Base-by-base conservation (phyloP, 176 grass and related monocot species). In the Thinopyrum elongatum region DNA sequence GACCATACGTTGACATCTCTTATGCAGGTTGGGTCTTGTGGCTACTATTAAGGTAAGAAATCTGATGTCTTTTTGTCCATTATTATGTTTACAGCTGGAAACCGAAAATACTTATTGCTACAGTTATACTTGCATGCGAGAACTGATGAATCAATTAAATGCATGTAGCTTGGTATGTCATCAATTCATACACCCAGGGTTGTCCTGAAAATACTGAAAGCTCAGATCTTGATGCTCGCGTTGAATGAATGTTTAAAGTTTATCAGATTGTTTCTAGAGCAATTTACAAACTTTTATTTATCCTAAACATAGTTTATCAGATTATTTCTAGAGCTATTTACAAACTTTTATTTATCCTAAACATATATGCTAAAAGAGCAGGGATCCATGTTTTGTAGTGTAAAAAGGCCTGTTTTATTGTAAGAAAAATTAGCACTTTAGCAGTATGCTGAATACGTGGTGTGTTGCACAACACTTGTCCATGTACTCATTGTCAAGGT, bases 41-140 rank as follows among this genome's bases (percentile, higher is more conserved):
- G 90, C 90, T 49, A 94, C 92, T 64, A 97, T 97, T 53, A 97
- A 97, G 94, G 94, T 97, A 92, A 61, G 70, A 17, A 74, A 63
- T 72, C 22, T 75, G 11, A 66, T 25, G 23, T 34, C 42, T 58
- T 65, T 17, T 79, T 84, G 3, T 41, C 41, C 68, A 59, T 82
- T 70, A 79, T 51, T 71, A 80, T 57, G 13, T 79, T 79, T 14
- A 28, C 26, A 72, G 19, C 16, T 16, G 47, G n/a, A 26, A 22
- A 28, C 10, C 17, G 1, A 8, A 41, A 44, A 1, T 21, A 22
- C 53, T 57, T 62, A 10, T 66, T 81, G 0, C 8, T 28, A 49
- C 42, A 28, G 2, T 35, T 67, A 2, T 42, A 42, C 62, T 30
- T 69, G 2, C 46, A 41, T 86, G 64, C 0, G 1, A 77, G 4